Evolutionary conservation across 805 yeast species (phyloP), one percentile per base, ranked within the genome.

Genomic region (Kazachstania viticola): DNA sequence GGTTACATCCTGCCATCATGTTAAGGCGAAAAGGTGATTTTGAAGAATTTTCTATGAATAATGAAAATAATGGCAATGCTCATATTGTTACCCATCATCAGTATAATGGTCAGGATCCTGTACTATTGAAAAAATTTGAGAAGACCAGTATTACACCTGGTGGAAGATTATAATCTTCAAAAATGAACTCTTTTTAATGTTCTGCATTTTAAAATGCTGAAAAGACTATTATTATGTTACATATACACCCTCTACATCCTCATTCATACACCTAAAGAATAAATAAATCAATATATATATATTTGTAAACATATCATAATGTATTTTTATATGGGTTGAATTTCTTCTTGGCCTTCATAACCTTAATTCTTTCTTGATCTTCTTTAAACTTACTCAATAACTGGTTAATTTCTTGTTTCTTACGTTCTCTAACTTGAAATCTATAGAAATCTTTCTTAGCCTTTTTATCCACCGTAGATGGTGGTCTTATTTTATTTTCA

Each of bases 361-460:
- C 58, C 44, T 70, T 71, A 32, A 91, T 81, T 55, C 76, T 76
- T 45, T 78, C 88, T 61, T 91, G 96, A 58, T 91, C 99, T 39
- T 75, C 75, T 55, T 82, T 84, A 62, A 87, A 91, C 53, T 85
- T 83, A 35, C 58, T 64, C 51, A 91, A 65, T 50, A 91, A 64
- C 33, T 82, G 85, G 51, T 83, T 82, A 82, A 91, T 84, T 57
- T 88, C 95, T 40, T 69, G 73, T 65, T 91, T 91, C 69, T 87
- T 88, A 49, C 74, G 71, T 55, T 91, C 95, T 58, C 99, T 76
- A 44, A 91, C 72, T 63, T 91, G 99, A 73, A 87, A 91, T 48
- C 95, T 69, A 65, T 91, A 91, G 65, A 91, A 91, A 60, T 93
- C 97, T 43, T 71, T 68, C 64, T 87, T 83, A 56, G 69, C 73